Percentiles rank a stretch among this genome's conserved stretches.
phyloP scores from a whole-genome alignment of 208 protist genomes.

The Phytomonas serpens region DNA sequence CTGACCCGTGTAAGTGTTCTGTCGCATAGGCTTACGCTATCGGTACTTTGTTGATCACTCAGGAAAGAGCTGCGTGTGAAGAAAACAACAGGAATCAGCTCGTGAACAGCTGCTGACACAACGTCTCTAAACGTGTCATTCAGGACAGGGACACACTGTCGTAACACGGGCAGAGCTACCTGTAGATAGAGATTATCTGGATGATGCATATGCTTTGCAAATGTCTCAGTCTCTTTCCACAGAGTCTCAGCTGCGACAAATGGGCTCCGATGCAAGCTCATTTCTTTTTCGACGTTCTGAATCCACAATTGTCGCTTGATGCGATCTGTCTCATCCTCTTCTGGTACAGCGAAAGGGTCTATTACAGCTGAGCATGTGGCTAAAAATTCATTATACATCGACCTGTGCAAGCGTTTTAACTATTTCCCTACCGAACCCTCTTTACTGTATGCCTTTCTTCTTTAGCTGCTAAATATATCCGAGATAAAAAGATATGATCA shows the following conservation, averaged over 20 bases:
- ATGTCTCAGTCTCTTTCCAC: constrained; percentile 47
- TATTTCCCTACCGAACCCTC: constrained; percentile 1
- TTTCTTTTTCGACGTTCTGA: constrained; percentile 42
- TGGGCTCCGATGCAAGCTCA: constrained; percentile 57
- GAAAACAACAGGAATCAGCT: constrained; percentile 63
- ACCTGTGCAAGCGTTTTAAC: constrained; percentile 33
- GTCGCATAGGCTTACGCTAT: not conserved
- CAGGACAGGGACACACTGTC: constrained; percentile 45
- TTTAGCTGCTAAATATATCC: not conserved
- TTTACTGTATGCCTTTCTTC: not conserved
- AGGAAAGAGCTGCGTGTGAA: constrained; percentile 42
- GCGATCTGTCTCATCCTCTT: constrained; percentile 26
- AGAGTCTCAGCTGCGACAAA: constrained; percentile 81
- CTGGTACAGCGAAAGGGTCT: constrained; percentile 53
- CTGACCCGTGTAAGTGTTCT: constrained; percentile 3
- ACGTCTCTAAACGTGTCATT: constrained; percentile 38
- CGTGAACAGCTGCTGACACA: constrained; percentile 49
- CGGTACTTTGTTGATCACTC: not conserved
- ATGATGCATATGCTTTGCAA: constrained; percentile 20
- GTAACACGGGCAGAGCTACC: constrained; percentile 59
- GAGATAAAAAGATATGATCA: not conserved
- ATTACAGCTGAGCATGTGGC: constrained; percentile 33
- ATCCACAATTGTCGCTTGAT: constrained; percentile 51
- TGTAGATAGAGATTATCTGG: constrained; percentile 60
- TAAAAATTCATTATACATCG: not conserved